Evolutionary conservation across 2,329 filamentous ascomycete genomes (phyloP).

Genomic region (Madurella mycetomatis): DNA sequence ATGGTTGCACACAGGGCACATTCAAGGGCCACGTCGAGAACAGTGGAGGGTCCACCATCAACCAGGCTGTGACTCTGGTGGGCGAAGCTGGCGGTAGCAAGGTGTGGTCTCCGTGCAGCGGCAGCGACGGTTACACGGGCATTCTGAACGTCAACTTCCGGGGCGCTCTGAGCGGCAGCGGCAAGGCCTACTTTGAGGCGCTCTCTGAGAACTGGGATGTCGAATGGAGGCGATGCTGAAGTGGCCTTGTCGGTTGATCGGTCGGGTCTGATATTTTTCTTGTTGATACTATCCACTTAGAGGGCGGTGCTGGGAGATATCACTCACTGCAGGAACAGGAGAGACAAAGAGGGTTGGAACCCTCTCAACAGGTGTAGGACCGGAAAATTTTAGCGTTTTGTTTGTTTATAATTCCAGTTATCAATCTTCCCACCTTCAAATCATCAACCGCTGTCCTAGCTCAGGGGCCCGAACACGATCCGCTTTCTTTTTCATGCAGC

Average conservation of each 20-base stretch:
- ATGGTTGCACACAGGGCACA: conserved; percentile 25
- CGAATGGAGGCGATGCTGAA: conserved; percentile 35
- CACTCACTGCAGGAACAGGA: too few relatives aligned
- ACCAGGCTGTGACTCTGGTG: conserved; percentile 30
- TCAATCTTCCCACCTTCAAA: too few relatives aligned
- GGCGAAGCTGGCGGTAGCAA: conserved; percentile 25
- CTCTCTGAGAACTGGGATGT: conserved; percentile 35
- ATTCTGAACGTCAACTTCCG: conserved; percentile 41
- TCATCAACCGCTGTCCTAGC: too few relatives aligned
- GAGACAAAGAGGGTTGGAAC: too few relatives aligned
- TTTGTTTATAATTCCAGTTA: too few relatives aligned
- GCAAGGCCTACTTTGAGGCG: conserved; percentile 33
- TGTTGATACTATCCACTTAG: neutral
- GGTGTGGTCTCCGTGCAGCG: conserved; percentile 36
- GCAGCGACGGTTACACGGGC: conserved; percentile 31
- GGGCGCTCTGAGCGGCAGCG: conserved; percentile 32
- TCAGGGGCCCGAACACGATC: too few relatives aligned
- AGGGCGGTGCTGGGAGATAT: neutral
- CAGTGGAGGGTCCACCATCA: conserved; percentile 26
- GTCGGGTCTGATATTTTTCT: neutral
- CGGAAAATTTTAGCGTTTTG: too few relatives aligned
- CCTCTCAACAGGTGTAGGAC: too few relatives aligned
- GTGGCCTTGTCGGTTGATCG: neutral
- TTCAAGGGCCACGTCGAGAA: conserved; percentile 28
- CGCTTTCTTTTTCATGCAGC: too few relatives aligned